A percentile compares a stretch with the other conserved stretches of the same genome.
Evolutionary conservation across 306 rosid genomes (phyloP).

Genomic region (Rosa persica): DNA sequence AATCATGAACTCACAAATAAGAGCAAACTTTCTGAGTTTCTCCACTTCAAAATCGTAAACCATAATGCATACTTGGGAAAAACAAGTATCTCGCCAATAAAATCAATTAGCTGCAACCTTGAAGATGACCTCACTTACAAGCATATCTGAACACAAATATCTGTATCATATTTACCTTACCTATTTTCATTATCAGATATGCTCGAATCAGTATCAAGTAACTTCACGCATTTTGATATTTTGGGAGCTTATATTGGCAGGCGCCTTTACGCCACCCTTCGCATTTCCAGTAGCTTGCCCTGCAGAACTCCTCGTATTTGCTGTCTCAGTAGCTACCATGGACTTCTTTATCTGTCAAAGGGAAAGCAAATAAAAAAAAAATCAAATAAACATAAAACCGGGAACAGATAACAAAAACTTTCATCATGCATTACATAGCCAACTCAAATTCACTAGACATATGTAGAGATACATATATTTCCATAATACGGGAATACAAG

Average conservation of each 20-base stretch:
- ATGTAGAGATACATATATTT: constrained; percentile 4
- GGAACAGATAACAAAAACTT: not conserved
- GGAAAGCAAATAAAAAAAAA: constrained; percentile 14
- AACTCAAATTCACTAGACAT: constrained; percentile 1
- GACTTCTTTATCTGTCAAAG: constrained; percentile 84
- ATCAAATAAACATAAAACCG: not conserved
- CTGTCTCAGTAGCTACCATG: constrained; percentile 54
- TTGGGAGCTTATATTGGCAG: constrained; percentile 61
- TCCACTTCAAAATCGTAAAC: not conserved
- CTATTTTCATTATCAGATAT: constrained; percentile 24
- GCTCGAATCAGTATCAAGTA: constrained; percentile 14
- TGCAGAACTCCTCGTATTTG: constrained; percentile 52
- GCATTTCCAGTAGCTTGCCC: constrained; percentile 81
- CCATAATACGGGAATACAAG: constrained; percentile 13
- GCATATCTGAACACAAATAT: not conserved
- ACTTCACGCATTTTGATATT: constrained; percentile 45
- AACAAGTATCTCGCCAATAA: not conserved
- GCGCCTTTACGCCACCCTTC: constrained; percentile 64
- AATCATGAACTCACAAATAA: not conserved
- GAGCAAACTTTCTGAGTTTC: not conserved
- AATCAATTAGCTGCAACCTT: not conserved
- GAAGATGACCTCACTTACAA: not conserved
- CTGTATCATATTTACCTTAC: constrained; percentile 28
- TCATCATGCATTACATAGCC: not conserved
- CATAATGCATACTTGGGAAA: not conserved